Evolutionary conservation across 2,329 filamentous ascomycete genomes (phyloP).

Genomic region (Lomentospora prolificans): DNA sequence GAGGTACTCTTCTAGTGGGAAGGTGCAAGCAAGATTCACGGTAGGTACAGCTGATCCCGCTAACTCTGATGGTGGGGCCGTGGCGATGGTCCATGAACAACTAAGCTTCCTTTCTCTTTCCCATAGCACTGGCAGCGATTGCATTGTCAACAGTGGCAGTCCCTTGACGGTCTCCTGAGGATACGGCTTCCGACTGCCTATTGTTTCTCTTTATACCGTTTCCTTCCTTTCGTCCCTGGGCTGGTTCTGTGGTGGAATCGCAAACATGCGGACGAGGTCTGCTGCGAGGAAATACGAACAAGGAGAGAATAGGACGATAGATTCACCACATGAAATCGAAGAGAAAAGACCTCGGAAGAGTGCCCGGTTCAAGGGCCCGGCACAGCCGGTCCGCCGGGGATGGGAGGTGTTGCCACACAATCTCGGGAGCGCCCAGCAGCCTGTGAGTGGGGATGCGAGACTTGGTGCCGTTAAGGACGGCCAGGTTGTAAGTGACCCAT

Average conservation of each 20-base stretch:
- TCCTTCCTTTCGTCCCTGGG: no score
- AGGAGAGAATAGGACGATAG: neutral
- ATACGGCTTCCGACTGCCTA: no score
- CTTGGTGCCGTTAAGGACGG: neutral
- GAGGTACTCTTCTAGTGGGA: neutral
- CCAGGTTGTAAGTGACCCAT: neutral
- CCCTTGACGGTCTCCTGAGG: no score
- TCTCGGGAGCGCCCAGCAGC: neutral
- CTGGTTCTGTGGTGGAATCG: no score
- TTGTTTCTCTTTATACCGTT: no score
- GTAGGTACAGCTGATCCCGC: neutral
- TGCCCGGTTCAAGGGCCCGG: neutral
- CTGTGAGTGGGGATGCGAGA: neutral
- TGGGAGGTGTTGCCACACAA: conserved; percentile 6
- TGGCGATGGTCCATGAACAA: neutral
- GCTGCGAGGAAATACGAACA: neutral
- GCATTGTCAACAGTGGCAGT: no score
- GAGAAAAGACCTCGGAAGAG: neutral
- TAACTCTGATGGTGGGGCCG: neutral
- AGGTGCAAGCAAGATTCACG: neutral
- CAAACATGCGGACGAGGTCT: neutral
- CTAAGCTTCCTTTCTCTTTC: neutral
- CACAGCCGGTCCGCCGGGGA: neutral
- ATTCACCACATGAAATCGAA: neutral
- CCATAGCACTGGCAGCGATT: no score